phyloP scores from a whole-genome alignment of 2,329 filamentous ascomycete species.

The Fonsecaea pedrosoi region DNA sequence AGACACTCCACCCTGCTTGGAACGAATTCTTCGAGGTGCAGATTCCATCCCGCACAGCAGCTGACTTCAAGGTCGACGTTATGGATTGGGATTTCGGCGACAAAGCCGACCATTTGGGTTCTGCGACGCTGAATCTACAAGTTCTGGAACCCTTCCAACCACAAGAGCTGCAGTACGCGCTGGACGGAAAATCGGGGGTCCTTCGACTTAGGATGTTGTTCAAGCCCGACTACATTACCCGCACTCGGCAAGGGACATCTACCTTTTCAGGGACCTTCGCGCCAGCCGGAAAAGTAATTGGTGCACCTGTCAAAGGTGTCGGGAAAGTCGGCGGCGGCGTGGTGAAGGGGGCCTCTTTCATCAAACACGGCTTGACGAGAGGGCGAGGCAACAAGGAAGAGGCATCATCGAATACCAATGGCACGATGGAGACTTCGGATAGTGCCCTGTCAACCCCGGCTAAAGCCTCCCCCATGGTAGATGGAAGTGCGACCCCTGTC shows the following conservation, averaged over 20 bases:
- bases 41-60: conserved; percentile 81
- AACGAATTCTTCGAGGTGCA: conserved; percentile 92
- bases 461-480: conserved; percentile 26
- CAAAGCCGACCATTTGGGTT: conserved; percentile 89
- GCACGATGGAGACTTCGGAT: conserved; percentile 22
- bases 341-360: conserved; percentile 86
- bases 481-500: conserved; percentile 29
- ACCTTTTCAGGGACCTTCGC: conserved; percentile 93
- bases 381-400: conserved; percentile 63
- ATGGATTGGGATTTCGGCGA: conserved; percentile 98
- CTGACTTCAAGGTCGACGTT: conserved; percentile 81
- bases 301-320: conserved; percentile 91
- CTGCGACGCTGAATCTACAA: conserved; percentile 75
- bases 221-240: conserved; percentile 87
- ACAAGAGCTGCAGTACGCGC: conserved; percentile 73
- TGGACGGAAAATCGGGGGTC: conserved; percentile 89
- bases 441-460: conserved; percentile 26
- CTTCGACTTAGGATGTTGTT: conserved; percentile 86
- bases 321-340: conserved; percentile 83
- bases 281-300: conserved; percentile 85
- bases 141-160: conserved; percentile 83
- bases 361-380: conserved; percentile 81
- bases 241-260: conserved; percentile 84
- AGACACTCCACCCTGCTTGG: conserved; percentile 93
- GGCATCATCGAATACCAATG: conserved; percentile 35